Conservation (phyloP, 1,139 yeast species). For the Meyerozyma elateridarum region DNA sequence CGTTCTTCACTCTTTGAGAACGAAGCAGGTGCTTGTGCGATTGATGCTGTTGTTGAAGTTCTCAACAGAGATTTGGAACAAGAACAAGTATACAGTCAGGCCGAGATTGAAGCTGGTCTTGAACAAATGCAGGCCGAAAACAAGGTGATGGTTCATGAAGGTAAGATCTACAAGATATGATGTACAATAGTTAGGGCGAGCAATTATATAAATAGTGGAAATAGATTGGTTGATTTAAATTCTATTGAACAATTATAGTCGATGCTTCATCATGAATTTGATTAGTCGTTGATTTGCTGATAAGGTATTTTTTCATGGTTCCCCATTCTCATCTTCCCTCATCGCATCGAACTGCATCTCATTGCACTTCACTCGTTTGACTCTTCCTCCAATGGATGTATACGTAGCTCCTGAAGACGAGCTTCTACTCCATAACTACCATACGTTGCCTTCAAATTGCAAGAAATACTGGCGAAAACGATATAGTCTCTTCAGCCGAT, state of each 20-base stretch:
- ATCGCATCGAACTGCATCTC: slow-evolving; percentile 1
- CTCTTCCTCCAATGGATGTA: neutral
- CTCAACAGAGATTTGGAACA: slow-evolving; percentile 52
- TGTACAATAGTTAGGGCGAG: slow-evolving; percentile 6
- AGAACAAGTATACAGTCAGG: slow-evolving; percentile 53
- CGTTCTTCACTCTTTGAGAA: slow-evolving; percentile 45
- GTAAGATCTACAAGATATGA: slow-evolving; percentile 55
- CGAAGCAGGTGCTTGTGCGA: slow-evolving; percentile 41
- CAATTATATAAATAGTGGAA: neutral
- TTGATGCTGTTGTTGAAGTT: slow-evolving; percentile 37
- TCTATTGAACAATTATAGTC: too few species aligned
- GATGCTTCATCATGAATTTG: too few species aligned
- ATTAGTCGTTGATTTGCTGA: too few species aligned
- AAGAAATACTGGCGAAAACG: slow-evolving; percentile 60
- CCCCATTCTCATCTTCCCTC: too few species aligned
- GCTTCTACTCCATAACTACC: slow-evolving; percentile 34
- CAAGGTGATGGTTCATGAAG: slow-evolving; percentile 52
- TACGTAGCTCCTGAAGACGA: slow-evolving; percentile 22
- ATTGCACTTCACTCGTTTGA: neutral
- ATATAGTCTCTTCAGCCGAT: slow-evolving; percentile 52
- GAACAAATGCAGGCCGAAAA: slow-evolving; percentile 49
- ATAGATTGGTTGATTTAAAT: too few species aligned
- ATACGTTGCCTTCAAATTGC: slow-evolving; percentile 38
- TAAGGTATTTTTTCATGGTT: too few species aligned
- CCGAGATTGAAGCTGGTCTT: slow-evolving; percentile 54